Base-by-base conservation (phyloP, 2,329 filamentous ascomycete species). In the Colletotrichum destructivum region DNA sequence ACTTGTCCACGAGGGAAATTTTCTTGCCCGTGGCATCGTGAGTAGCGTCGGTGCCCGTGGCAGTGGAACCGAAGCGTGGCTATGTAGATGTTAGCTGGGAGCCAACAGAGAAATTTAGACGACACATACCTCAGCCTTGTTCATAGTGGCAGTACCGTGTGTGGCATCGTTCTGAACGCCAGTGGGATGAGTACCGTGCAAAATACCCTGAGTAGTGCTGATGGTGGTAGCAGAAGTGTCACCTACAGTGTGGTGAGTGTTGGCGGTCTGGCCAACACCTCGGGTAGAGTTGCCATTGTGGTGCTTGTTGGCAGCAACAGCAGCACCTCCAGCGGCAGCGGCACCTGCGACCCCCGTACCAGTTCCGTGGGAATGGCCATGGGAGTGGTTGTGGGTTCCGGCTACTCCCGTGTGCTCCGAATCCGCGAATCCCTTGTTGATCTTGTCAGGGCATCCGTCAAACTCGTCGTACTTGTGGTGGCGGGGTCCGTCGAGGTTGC, bases 381-480 rank as follows among this genome's bases (percentile, higher is more conserved):
- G 60, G 21, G 2, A 7, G 15, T 62, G 47, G 8, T 13, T 15
- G 26, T 62, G 59, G 13, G 23, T 26, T 5, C 59, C 59, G 26
- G 31, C 40, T 3, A 71, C n/a, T 0, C 64, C 63, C 1, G 62
- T 42, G 4, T 73, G 59, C 35, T 69, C 52, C 9, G 74, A 57
- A 66, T 65, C 68, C 7, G 75, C 71, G 2, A 75, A 60, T 9
- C 69, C 64, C 26, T 75, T 76, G 60, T 80, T 69, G 54, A 87
- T 82, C 69, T 84, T 80, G 75, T 86, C 85, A 5, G 90, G 90
- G 74, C 91, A 90, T 13, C 91, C 18, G 87, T 86, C 77, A 89
- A 85, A 52, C 88, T 85, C 46, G 87, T 31, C 26, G 2, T 31
- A 40, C 21, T 49, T 38, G 12, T 67, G 52, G 40, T 63, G 49